These are phyloP conservation scores for thale cress (Arabidopsis thaliana) DNA, from an alignment of 345 rosid species.

Conservation along the genomic window DNA sequence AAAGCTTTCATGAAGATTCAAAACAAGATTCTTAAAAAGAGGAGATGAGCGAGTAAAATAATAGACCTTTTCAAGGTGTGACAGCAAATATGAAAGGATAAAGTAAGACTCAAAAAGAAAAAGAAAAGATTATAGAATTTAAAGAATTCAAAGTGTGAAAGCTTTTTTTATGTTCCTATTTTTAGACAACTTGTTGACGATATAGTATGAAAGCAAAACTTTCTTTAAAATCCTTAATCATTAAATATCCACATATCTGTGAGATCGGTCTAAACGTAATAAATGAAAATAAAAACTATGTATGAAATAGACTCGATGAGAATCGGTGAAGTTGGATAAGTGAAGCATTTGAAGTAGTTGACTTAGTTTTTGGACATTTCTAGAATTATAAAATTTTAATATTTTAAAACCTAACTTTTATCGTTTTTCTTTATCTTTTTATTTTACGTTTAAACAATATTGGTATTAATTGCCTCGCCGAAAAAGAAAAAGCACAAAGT, in stretches of 20 bases:
- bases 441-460: too few species aligned
- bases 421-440: too few species aligned
- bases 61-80: constrained; percentile 1
- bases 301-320: neutral
- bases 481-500: too few species aligned
- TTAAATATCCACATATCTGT: neutral
- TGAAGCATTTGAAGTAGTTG: neutral
- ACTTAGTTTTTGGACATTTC: too few species aligned
- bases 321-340: neutral
- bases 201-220: constrained; percentile 11
- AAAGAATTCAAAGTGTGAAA: constrained; percentile 31
- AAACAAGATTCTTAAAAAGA: constrained; percentile 27
- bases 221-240: neutral
- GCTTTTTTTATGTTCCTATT: constrained; percentile 4
- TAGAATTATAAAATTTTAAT: too few species aligned
- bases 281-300: too few species aligned
- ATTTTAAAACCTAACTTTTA: too few species aligned
- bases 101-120: constrained; percentile 20
- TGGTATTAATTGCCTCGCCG: too few species aligned
- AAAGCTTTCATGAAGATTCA: constrained; percentile 19
- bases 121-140: neutral
- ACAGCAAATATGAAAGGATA: constrained; percentile 31
- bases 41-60: neutral
- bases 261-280: too few species aligned
- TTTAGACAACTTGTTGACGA: neutral